These are phyloP conservation scores for Beauveria varroae DNA, from an alignment of 2,329 filamentous ascomycete species.

Conservation along the genomic window DNA sequence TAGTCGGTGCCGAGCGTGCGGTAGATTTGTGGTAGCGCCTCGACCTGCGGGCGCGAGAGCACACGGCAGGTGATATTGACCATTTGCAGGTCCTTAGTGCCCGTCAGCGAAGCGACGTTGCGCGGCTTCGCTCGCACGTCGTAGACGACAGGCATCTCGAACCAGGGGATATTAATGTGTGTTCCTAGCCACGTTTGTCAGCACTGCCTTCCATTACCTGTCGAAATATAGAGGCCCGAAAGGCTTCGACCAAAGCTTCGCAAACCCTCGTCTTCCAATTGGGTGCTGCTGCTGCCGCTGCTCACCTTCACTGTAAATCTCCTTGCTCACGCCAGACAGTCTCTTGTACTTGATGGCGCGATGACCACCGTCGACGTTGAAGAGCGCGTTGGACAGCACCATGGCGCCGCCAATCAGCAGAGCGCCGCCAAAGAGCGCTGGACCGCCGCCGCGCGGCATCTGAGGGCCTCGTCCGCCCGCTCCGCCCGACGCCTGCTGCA, in stretches of 20 bases:
- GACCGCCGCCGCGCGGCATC: slow-evolving; percentile 31
- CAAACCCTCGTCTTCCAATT: not conserved
- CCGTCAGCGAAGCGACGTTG: slow-evolving; percentile 92
- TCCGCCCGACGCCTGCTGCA: slow-evolving; percentile 36
- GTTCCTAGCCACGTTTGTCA: slow-evolving; percentile 54
- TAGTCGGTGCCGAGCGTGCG: slow-evolving; percentile 92
- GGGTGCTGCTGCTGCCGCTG: not conserved
- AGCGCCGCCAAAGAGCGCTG: slow-evolving; percentile 32
- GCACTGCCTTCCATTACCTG: not conserved
- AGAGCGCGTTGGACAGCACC: slow-evolving; percentile 53
- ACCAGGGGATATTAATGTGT: slow-evolving; percentile 90
- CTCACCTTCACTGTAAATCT: slow-evolving; percentile 91
- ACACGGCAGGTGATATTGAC: slow-evolving; percentile 99
- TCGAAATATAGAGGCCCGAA: too few species aligned
- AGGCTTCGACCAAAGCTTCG: too few species aligned
- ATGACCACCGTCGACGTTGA: slow-evolving; percentile 94
- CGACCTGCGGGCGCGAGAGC: slow-evolving; percentile 80
- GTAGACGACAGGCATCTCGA: slow-evolving; percentile 94
- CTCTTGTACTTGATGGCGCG: slow-evolving; percentile 97
- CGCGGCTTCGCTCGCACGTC: slow-evolving; percentile 96
- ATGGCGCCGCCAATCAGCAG: slow-evolving; percentile 42
- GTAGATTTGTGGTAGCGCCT: slow-evolving; percentile 93
- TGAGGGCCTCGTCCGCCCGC: slow-evolving; percentile 36
- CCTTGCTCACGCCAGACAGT: slow-evolving; percentile 84
- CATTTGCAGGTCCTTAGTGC: slow-evolving; percentile 99